A percentile compares a stretch with the other conserved stretches of the same genome.
phyloP scores from a whole-genome alignment of 1,284 basidiomycete species.

The Boletus putidus region DNA sequence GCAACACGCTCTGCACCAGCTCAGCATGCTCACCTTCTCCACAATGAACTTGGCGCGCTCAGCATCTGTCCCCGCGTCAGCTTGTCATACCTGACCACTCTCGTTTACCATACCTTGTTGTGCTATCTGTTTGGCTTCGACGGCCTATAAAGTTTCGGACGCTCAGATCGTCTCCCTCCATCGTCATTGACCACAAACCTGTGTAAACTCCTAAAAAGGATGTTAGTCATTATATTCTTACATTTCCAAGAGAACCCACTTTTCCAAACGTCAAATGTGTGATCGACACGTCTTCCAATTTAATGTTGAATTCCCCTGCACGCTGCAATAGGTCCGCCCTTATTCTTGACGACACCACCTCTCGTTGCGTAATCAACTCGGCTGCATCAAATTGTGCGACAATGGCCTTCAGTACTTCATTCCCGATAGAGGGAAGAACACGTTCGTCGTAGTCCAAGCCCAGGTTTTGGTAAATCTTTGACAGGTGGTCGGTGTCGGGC shows the following conservation, averaged over 20 bases:
- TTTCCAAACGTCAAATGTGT: constrained; percentile 84
- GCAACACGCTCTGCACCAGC: constrained; percentile 7
- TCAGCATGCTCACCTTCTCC: constrained; percentile 69
- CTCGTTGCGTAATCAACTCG: constrained; percentile 89
- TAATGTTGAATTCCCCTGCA: constrained; percentile 95
- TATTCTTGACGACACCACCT: constrained; percentile 92
- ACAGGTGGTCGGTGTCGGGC: constrained; percentile 85
- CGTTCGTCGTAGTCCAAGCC: constrained; percentile 98
- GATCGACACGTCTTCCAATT: constrained; percentile 97
- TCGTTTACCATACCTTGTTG: constrained; percentile 70
- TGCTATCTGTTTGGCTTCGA: constrained; percentile 98
- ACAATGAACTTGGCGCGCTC: constrained; percentile 99
- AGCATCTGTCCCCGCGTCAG: constrained; percentile 61
- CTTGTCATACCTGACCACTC: not conserved
- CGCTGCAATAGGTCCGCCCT: constrained; percentile 90
- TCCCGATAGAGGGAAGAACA: constrained; percentile 91
- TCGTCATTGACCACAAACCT: constrained; percentile 40
- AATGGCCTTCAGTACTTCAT: constrained; percentile 97
- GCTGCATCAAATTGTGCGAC: constrained; percentile 99
- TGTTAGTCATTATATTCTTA: not conserved
- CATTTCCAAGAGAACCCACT: constrained; percentile 41
- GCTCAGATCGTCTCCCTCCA: constrained; percentile 12
- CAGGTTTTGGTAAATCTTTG: constrained; percentile 94
- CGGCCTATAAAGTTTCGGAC: constrained; percentile 56
- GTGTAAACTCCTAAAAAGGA: constrained; percentile 70